Conservation (phyloP, 192 early-diverging fungal species). For the Linderina pennispora region DNA sequence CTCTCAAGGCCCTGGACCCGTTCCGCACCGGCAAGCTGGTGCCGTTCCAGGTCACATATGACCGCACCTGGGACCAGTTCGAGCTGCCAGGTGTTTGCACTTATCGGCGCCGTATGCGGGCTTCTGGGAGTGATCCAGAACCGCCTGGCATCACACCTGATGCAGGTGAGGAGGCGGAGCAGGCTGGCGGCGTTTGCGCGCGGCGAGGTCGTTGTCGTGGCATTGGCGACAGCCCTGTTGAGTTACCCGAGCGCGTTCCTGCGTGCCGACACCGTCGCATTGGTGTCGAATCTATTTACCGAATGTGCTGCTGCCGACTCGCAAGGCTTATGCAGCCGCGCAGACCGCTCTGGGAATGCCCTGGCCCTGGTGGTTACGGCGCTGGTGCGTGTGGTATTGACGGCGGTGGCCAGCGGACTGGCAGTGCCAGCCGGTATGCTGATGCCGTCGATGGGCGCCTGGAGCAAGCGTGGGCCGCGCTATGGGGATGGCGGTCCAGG, state of each 20-base stretch:
- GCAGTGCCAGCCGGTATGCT: constrained; percentile 78
- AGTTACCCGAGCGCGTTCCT: constrained; percentile 47
- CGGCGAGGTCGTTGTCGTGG: constrained; percentile 45
- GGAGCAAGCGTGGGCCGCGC: constrained; percentile 92
- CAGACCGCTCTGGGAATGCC: constrained; percentile 21
- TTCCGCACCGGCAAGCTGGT: constrained; percentile 82
- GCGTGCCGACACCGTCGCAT: constrained; percentile 45
- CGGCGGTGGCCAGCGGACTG: constrained; percentile 65
- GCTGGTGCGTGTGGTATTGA: constrained; percentile 56
- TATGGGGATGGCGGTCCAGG: constrained; percentile 77
- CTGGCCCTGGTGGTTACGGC: constrained; percentile 57
- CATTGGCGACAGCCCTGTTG: constrained; percentile 38
- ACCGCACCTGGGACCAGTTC: constrained; percentile 86
- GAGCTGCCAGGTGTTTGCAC: constrained; percentile 81
- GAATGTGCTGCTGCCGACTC: constrained; percentile 43
- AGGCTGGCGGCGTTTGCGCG: constrained; percentile 40
- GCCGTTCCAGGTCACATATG: constrained; percentile 83
- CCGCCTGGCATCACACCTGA: constrained; percentile 27
- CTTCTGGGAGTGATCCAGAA: constrained; percentile 34
- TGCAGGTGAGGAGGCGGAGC: constrained; percentile 35
- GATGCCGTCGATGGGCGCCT: constrained; percentile 81
- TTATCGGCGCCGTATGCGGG: constrained; percentile 73
- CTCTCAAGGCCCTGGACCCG: constrained; percentile 76
- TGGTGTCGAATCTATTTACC: constrained; percentile 53
- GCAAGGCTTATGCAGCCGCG: constrained; percentile 42